Base-by-base conservation (phyloP, 1,284 basidiomycete species). In the Austroboletus niveus region DNA sequence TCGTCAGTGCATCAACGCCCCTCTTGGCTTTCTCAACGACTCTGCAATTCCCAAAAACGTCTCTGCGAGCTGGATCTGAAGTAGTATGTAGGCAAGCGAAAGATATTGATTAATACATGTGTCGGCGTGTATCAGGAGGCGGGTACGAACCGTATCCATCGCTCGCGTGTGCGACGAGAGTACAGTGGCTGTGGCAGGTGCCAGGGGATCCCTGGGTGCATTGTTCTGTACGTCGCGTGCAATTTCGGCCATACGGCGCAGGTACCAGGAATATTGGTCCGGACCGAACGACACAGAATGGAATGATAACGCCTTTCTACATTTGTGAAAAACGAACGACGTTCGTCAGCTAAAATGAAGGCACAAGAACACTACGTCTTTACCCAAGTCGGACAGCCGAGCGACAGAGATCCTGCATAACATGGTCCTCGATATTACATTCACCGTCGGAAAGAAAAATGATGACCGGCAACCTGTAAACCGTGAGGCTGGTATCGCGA, bases 381-480 rank as follows among this genome's bases (percentile, higher is more conserved):
- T 54, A 82, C 83, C 81, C 80, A 5, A 73, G 73, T 40, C 69
- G 68, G n/a, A 80, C 60, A 1, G 81, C 74, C 3, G 70, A 55
- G 5, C 72, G 72, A 54, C 78, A 79, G 2, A 84, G 46, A 53
- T 75, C 71, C 27, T 78, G 75, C 49, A 82, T 66, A 0, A 64
- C 62, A 1, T 62, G 22, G 47, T 84, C 78, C 0, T 51, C 51
- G 17, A 79, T 69, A 2, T 44, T 31, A 49, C 76, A 76, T 64
- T 81, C 76, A 1, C 83, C 84, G 52, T 83, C 82, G 0, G 83
- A 85, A 15, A 85, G 69, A 62, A 85, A 85, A 30, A 85, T 75
- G n/a, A 85, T 66, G n/a, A 85, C 75, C 0, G 83, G 84, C 0
- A 69, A 62, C 49, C 83, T 84, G 24, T 15, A 15, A 11, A 24